Evolutionary conservation across 805 yeast species (phyloP).

Genomic region (Candida ulmi): DNA sequence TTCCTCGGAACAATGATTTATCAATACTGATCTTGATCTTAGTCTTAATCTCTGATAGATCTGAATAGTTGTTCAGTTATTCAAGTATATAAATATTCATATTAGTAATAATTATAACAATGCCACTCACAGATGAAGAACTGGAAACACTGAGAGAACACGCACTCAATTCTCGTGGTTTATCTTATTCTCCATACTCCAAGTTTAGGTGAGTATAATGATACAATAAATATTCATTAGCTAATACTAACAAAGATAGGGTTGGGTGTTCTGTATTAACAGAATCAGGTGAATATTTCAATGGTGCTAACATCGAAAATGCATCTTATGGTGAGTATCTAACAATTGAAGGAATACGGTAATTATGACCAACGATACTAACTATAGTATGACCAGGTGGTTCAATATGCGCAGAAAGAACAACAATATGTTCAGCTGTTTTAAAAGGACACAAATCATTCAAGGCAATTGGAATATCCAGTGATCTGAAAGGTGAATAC

Average conservation of each 20-base stretch:
- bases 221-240: neutral
- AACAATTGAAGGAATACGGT: too few relatives aligned
- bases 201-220: slow-evolving; percentile 23
- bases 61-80: too few relatives aligned
- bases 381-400: slow-evolving; percentile 30
- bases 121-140: slow-evolving; percentile 17
- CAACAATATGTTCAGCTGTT: slow-evolving; percentile 55
- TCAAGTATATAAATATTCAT: too few relatives aligned
- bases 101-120: too few relatives aligned
- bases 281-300: slow-evolving; percentile 37
- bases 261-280: slow-evolving; percentile 80
- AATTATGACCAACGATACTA: too few relatives aligned
- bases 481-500: slow-evolving; percentile 46
- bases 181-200: slow-evolving; percentile 45
- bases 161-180: slow-evolving; percentile 31
- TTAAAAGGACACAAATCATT: slow-evolving; percentile 37
- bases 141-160: slow-evolving; percentile 22
- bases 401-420: slow-evolving; percentile 71
- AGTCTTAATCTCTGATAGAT: too few relatives aligned
- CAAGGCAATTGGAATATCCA: slow-evolving; percentile 60
- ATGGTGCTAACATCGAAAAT: slow-evolving; percentile 90
- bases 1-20: too few relatives aligned
- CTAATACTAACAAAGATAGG: slow-evolving; percentile 23
- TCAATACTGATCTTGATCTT: too few relatives aligned
- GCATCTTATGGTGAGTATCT: slow-evolving; percentile 72